Conservation (phyloP, 345 rosid species). For the Geranium brycei region DNA sequence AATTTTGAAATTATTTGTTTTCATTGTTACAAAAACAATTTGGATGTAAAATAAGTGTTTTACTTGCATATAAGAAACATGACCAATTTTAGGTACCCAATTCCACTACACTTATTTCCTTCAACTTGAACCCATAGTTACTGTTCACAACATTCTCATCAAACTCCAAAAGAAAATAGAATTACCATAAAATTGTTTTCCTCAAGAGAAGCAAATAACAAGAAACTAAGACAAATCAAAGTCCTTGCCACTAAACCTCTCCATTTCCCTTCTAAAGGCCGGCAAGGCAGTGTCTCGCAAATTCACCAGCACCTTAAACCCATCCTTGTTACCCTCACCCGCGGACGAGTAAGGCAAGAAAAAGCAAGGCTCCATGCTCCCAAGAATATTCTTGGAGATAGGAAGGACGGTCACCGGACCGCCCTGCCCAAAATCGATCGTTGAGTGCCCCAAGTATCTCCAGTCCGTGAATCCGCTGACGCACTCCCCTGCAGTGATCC, state of each 20-base stretch:
- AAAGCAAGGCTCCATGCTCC: conserved; percentile 71
- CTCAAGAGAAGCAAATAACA: not conserved
- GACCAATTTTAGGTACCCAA: too few species aligned
- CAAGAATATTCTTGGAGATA: conserved; percentile 44
- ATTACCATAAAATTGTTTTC: too few species aligned
- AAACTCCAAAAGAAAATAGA: too few species aligned
- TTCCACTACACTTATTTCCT: too few species aligned
- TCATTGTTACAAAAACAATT: too few species aligned
- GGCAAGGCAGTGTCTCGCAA: conserved; percentile 35
- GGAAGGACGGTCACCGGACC: conserved; percentile 67
- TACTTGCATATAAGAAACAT: too few species aligned
- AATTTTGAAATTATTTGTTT: too few species aligned
- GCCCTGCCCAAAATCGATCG: conserved; percentile 86
- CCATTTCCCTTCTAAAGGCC: conserved; percentile 52
- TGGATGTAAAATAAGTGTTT: too few species aligned
- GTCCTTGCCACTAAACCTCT: conserved; percentile 33
- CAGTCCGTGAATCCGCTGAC: conserved; percentile 92
- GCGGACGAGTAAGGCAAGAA: conserved; percentile 61
- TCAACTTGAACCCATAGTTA: too few species aligned
- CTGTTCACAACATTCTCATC: too few species aligned
- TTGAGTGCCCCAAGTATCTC: conserved; percentile 74
- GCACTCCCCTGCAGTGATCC: conserved; percentile 38
- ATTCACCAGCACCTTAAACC: conserved; percentile 61
- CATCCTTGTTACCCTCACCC: conserved; percentile 27
- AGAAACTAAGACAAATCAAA: conserved; percentile 17